phyloP scores from a whole-genome alignment of 2,329 filamentous ascomycete species.

The Sporothrix inflata region DNA sequence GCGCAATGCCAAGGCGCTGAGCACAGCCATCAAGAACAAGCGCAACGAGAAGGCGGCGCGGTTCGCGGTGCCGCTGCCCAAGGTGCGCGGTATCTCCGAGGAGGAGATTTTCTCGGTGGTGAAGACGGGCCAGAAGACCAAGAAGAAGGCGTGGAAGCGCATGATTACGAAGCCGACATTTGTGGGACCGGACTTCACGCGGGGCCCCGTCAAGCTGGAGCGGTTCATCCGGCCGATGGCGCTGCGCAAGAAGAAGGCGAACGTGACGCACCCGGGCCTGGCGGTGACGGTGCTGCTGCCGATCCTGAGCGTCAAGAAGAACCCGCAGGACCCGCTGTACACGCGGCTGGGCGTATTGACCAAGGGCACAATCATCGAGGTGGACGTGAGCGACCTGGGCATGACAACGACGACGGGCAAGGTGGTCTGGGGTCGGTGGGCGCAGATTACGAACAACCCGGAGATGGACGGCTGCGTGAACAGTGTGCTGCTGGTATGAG shows the following conservation, averaged over 20 bases:
- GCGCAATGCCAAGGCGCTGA: slow-evolving; percentile 54
- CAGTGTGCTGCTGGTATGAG: slow-evolving; percentile 29
- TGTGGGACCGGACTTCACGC: slow-evolving; percentile 87
- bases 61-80: slow-evolving; percentile 89
- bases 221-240: slow-evolving; percentile 49
- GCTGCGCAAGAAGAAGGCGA: slow-evolving; percentile 76
- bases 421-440: slow-evolving; percentile 88
- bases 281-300: slow-evolving; percentile 76
- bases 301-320: slow-evolving; percentile 73
- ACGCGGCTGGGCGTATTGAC: slow-evolving; percentile 82
- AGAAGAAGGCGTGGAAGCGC: slow-evolving; percentile 67
- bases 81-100: slow-evolving; percentile 90
- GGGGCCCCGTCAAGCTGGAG: slow-evolving; percentile 80
- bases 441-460: slow-evolving; percentile 61
- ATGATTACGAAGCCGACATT: slow-evolving; percentile 82
- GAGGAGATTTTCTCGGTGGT: slow-evolving; percentile 86
- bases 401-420: slow-evolving; percentile 90
- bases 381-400: slow-evolving; percentile 90
- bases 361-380: slow-evolving; percentile 79
- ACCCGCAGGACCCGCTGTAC: slow-evolving; percentile 84
- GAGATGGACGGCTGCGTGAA: slow-evolving; percentile 37
- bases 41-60: slow-evolving; percentile 90
- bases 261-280: slow-evolving; percentile 54
- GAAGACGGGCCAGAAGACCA: slow-evolving; percentile 76
- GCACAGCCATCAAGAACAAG: slow-evolving; percentile 93